phyloP scores from a whole-genome alignment of 331 rosid genomes.

The Ulmus americana region DNA sequence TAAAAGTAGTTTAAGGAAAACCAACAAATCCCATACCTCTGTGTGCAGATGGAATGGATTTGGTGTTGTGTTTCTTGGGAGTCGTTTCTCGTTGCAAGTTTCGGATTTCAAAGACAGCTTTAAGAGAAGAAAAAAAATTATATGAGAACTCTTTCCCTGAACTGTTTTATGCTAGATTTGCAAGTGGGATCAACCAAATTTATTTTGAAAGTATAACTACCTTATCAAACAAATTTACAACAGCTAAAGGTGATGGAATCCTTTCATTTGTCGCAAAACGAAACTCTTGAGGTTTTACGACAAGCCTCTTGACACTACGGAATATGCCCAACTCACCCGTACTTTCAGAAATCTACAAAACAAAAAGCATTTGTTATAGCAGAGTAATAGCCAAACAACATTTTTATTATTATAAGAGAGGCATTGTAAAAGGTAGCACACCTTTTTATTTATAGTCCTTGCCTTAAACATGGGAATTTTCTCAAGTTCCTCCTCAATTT shows the following conservation, averaged over 20 bases:
- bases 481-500: conserved; percentile 84
- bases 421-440: too few relatives aligned
- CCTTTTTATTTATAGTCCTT: conserved; percentile 87
- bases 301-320: conserved; percentile 59
- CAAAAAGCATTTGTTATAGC: too few relatives aligned
- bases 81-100: conserved; percentile 31
- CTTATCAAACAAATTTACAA: conserved; percentile 59
- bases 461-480: conserved; percentile 81
- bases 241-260: conserved; percentile 53
- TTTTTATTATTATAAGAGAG: too few relatives aligned
- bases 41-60: conserved; percentile 85
- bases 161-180: not conserved
- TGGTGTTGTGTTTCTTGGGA: conserved; percentile 71
- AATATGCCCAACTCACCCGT: conserved; percentile 85
- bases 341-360: conserved; percentile 74
- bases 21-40: too few relatives aligned
- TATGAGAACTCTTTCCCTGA: too few relatives aligned
- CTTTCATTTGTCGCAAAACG: conserved; percentile 88
- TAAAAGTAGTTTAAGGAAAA: not conserved
- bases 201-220: too few relatives aligned
- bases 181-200: not conserved
- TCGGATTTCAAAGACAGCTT: conserved; percentile 78
- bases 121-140: not conserved
- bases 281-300: conserved; percentile 77
- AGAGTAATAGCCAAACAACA: too few relatives aligned